A percentile compares a stretch with the other conserved stretches of the same genome.
Conservation (phyloP, 345 rosid genomes). For the Gossypium herbaceum region DNA sequence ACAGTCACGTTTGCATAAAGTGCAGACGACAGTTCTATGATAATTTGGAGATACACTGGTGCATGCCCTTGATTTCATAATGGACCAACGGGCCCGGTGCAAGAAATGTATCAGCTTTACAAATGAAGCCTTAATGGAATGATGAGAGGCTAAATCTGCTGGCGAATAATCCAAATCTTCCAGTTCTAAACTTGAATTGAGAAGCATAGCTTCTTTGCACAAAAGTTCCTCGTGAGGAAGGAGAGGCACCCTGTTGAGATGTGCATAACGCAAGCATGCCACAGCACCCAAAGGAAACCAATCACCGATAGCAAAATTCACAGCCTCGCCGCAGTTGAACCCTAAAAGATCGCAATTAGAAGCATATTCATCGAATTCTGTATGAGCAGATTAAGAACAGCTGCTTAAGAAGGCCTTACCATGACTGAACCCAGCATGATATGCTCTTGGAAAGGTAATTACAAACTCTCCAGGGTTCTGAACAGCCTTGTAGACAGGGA, state of each 20-base stretch:
- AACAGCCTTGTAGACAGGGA: slow-evolving; percentile 94
- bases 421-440: slow-evolving; percentile 99
- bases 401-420: slow-evolving; percentile 37
- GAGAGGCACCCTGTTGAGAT: slow-evolving; percentile 83
- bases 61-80: slow-evolving; percentile 64
- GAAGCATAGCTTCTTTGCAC: slow-evolving; percentile 93
- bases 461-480: slow-evolving; percentile 97
- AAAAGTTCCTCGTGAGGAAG: slow-evolving; percentile 97
- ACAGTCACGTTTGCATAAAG: slow-evolving; percentile 90
- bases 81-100: slow-evolving; percentile 78
- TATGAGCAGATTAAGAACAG: not conserved
- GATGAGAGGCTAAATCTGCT: slow-evolving; percentile 54
- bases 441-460: slow-evolving; percentile 90
- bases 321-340: slow-evolving; percentile 99
- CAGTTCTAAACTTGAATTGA: slow-evolving; percentile 42
- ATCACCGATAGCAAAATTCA: slow-evolving; percentile 94
- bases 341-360: slow-evolving; percentile 42
- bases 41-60: slow-evolving; percentile 45
- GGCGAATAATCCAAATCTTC: slow-evolving; percentile 57
- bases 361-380: slow-evolving; percentile 14
- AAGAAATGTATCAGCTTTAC: slow-evolving; percentile 75
- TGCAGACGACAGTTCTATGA: slow-evolving; percentile 71
- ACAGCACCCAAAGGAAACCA: slow-evolving; percentile 97
- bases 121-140: slow-evolving; percentile 58
- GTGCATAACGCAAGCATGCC: slow-evolving; percentile 89